phyloP scores from a whole-genome alignment of 345 rosid genomes.

The Syzygium grande region DNA sequence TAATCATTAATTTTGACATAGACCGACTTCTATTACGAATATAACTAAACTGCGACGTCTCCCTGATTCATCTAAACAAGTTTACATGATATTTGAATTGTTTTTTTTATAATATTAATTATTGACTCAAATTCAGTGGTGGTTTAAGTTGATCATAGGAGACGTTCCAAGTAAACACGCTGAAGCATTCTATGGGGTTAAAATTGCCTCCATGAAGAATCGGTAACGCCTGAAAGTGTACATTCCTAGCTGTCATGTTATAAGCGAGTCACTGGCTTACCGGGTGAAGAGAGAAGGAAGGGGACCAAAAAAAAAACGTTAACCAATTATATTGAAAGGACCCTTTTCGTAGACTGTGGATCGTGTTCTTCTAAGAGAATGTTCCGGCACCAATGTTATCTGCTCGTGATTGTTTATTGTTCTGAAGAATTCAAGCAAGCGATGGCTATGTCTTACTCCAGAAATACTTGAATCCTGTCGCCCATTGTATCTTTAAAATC shows the following conservation, averaged over 20 bases:
- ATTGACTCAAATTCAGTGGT: background rate
- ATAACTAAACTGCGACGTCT: background rate
- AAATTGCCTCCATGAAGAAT: background rate
- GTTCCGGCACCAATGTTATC: background rate
- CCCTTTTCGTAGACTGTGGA: background rate
- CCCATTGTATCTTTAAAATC: constrained; percentile 77
- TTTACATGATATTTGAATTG: too few species aligned
- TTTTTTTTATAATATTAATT: background rate
- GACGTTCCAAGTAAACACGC: background rate
- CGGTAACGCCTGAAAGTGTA: background rate
- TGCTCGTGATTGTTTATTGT: background rate
- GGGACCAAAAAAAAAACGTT: background rate
- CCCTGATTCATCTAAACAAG: background rate
- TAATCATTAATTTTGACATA: background rate
- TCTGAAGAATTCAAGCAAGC: background rate
- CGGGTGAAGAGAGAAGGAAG: background rate
- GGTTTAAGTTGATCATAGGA: background rate
- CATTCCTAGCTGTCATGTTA: background rate
- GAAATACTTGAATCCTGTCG: constrained; percentile 86
- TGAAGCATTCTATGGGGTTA: background rate
- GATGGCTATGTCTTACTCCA: constrained; percentile 28
- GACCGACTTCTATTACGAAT: background rate
- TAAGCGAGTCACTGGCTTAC: background rate
- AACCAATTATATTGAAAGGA: background rate
- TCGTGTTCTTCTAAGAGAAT: background rate